These are phyloP conservation scores for Calophaca sinica DNA, from an alignment of 306 rosid genomes.

Conservation along the genomic window DNA sequence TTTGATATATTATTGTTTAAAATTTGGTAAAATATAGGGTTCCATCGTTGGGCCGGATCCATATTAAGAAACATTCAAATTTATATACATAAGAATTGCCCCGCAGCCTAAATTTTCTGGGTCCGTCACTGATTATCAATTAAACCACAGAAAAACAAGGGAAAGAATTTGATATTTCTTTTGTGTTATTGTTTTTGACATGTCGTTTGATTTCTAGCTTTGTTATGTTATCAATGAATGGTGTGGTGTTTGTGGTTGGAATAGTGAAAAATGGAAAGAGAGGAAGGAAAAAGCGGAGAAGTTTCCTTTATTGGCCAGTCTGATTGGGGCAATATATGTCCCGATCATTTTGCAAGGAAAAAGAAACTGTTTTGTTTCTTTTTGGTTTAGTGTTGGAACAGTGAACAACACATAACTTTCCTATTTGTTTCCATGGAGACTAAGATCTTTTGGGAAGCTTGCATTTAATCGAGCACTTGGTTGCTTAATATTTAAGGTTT, in stretches of 20 bases:
- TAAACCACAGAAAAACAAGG: background rate
- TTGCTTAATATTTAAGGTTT: background rate
- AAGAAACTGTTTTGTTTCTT: background rate
- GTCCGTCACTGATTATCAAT: no score
- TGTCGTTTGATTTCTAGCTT: background rate
- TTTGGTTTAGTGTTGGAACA: background rate
- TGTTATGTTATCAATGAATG: slow-evolving; percentile 14
- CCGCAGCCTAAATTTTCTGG: no score
- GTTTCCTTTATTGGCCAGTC: slow-evolving; percentile 22
- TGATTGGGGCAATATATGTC: background rate
- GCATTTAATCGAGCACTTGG: background rate
- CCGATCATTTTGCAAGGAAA: background rate
- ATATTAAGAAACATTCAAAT: no score
- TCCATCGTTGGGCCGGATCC: no score
- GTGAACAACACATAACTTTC: slow-evolving; percentile 32
- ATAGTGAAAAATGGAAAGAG: background rate
- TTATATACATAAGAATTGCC: no score
- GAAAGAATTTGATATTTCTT: background rate
- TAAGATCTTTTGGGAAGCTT: background rate
- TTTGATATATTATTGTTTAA: no score
- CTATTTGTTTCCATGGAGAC: no score
- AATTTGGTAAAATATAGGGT: no score
- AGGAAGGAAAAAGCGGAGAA: slow-evolving; percentile 30
- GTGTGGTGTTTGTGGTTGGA: background rate
- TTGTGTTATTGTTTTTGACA: background rate